Conservation (phyloP, 2,329 filamentous ascomycete species). For the Cadophora malorum region DNA sequence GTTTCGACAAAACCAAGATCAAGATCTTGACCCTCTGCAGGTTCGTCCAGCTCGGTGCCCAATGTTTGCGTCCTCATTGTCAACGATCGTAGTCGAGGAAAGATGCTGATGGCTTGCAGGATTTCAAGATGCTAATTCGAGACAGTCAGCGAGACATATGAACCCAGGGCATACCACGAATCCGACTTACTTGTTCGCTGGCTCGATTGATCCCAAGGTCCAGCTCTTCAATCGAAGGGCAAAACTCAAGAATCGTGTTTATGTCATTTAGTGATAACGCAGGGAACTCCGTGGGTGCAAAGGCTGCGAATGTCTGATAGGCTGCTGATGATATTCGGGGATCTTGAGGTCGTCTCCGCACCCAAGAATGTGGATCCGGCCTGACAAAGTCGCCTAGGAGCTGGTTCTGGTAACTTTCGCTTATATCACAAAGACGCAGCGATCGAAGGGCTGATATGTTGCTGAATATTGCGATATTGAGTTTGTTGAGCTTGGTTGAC, state of each 20-base stretch:
- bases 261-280: neutral
- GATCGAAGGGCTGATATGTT: neutral
- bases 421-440: neutral
- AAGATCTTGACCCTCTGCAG: neutral
- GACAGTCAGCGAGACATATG: neutral
- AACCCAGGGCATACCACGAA: neutral
- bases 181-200: neutral
- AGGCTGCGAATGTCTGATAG: neutral
- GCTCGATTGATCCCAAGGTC: conserved; percentile 7
- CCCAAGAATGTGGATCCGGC: neutral
- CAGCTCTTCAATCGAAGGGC: neutral
- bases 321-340: neutral
- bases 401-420: neutral
- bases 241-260: neutral
- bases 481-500: neutral
- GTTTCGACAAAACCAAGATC: neutral
- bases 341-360: neutral
- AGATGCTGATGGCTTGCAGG: neutral
- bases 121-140: neutral
- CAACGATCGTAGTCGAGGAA: neutral
- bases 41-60: neutral
- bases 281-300: neutral
- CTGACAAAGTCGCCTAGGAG: neutral
- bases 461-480: neutral
- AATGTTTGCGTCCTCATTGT: neutral